Evolutionary conservation across 768 basidiomycete genomes (phyloP).

Genomic region (Calvatia gigantea): DNA sequence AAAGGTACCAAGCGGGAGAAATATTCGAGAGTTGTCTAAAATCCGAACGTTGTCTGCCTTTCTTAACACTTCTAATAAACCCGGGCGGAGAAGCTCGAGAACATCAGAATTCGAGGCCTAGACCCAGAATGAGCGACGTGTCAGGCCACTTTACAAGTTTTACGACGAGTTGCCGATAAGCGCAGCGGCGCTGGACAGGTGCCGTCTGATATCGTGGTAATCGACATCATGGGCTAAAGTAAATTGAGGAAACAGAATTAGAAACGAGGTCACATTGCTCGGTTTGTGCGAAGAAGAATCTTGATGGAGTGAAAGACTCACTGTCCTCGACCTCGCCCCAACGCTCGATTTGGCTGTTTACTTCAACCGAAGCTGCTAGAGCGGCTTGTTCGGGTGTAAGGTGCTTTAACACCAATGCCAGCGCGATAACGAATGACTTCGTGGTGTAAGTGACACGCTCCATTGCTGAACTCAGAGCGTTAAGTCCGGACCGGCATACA

Average conservation of each 20-base stretch:
- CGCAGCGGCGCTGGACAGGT: slow-evolving; percentile 53
- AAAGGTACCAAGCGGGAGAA: too few relatives aligned
- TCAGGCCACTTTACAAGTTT: background rate
- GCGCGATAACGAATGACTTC: slow-evolving; percentile 86
- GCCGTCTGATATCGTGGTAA: slow-evolving; percentile 86
- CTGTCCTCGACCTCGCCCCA: slow-evolving; percentile 99
- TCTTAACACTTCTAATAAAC: too few relatives aligned
- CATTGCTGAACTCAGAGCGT: slow-evolving; percentile 53
- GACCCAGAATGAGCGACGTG: background rate
- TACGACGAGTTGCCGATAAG: slow-evolving; percentile 17
- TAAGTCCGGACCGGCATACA: background rate
- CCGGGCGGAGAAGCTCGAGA: too few relatives aligned
- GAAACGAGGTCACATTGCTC: background rate
- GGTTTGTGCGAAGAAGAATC: slow-evolving; percentile 1
- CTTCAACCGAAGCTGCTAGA: slow-evolving; percentile 85
- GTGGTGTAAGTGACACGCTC: slow-evolving; percentile 87
- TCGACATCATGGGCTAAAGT: slow-evolving; percentile 93
- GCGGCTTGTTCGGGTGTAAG: slow-evolving; percentile 84
- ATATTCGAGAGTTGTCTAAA: too few relatives aligned
- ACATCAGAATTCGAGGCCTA: background rate
- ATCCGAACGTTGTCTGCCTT: too few relatives aligned
- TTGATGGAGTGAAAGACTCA: slow-evolving; percentile 44
- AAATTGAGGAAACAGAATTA: slow-evolving; percentile 12
- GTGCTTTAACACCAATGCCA: slow-evolving; percentile 77
- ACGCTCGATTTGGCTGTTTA: slow-evolving; percentile 89